Base-by-base conservation (phyloP, 2,329 filamentous ascomycete genomes). In the Botrytis tulipae region DNA sequence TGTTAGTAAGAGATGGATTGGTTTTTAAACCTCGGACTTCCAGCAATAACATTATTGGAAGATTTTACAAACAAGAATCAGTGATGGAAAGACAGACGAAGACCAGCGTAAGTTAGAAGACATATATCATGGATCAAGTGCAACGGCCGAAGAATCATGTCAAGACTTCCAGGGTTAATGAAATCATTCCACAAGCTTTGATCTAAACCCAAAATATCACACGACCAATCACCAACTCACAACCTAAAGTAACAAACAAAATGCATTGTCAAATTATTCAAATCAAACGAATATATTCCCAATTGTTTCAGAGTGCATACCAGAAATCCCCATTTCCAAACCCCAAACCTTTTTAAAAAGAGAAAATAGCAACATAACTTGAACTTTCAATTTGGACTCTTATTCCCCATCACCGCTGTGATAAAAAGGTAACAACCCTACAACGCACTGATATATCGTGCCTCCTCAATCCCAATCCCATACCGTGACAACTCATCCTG, bases 251-350 rank as follows among this genome's bases (percentile, higher is more conserved):
- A 29, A 4, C 25, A 54, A 16, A 29, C 0, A 29, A 16, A 29
- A 3, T 18, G 1, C 1, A 18, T 1, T 18, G 5, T 18, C 51
- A 6, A 54, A n/a, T 29, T 3, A 0, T n/a, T 25, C 1, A 2
- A 14, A 14, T n/a, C 48, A n/a, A 54, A n/a, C 3, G 7, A 66
- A 48, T n/a, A 66, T 10, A 37, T 66, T 37, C 25, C 63, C 7
- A 66, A 37, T 37, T 37, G 29, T 48, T 48, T 37, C 22, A n/a
- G 1, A 48, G 29, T 10, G 44, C 44, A 37, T n/a, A 37, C 7
- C 29, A 18, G 22, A 66, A 48, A 48, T 29, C 32, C 22, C 29
- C 6, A 66, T 44, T 5, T 25, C 29, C 10, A 32, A 46, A 35
- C 10, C 18, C 9, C 44, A 37, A 6, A 32, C 16, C 14, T 1